A percentile compares a stretch with the other conserved stretches of the same genome.
phyloP scores from a whole-genome alignment of 768 basidiomycete genomes.

The Lyophyllum semitale region DNA sequence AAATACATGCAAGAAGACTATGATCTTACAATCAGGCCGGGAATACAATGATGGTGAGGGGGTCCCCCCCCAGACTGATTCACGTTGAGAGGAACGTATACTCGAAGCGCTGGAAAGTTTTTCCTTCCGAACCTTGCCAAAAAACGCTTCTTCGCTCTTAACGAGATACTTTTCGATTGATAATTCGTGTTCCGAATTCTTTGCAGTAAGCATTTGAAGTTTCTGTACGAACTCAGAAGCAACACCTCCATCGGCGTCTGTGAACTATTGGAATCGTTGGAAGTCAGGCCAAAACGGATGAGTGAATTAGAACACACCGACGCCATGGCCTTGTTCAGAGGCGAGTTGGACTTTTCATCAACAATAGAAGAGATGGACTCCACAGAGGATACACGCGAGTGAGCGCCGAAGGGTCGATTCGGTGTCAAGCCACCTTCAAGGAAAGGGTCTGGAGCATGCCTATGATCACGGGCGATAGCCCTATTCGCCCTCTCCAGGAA shows the following conservation, averaged over 20 bases:
- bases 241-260: conserved; percentile 91
- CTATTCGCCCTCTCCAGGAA: conserved; percentile 88
- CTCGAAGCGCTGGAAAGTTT: conserved; percentile 84
- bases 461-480: conserved; percentile 79
- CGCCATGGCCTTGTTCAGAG: conserved; percentile 91
- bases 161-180: conserved; percentile 90
- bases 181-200: conserved; percentile 88
- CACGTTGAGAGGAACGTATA: conserved; percentile 74
- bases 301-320: conserved; percentile 51
- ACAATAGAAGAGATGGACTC: conserved; percentile 92
- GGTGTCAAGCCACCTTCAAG: conserved; percentile 64
- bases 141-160: conserved; percentile 94
- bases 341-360: conserved; percentile 88
- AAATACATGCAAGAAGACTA: conserved; percentile 5
- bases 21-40: conserved; percentile 70
- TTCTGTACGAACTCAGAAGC: conserved; percentile 88
- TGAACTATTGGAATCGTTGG: conserved; percentile 59
- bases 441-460: conserved; percentile 84
- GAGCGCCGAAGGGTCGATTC: conserved; percentile 73
- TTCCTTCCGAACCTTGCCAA: conserved; percentile 86
- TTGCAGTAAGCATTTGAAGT: conserved; percentile 72
- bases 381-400: conserved; percentile 81
- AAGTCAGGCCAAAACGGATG: conserved; percentile 2
- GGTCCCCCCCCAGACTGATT: conserved; percentile 85
- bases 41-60: conserved; percentile 66